A percentile compares a stretch with the other conserved stretches of the same genome.
These are phyloP conservation scores for Russula dissimulans DNA, from an alignment of 768 basidiomycete species.

Conservation along the genomic window DNA sequence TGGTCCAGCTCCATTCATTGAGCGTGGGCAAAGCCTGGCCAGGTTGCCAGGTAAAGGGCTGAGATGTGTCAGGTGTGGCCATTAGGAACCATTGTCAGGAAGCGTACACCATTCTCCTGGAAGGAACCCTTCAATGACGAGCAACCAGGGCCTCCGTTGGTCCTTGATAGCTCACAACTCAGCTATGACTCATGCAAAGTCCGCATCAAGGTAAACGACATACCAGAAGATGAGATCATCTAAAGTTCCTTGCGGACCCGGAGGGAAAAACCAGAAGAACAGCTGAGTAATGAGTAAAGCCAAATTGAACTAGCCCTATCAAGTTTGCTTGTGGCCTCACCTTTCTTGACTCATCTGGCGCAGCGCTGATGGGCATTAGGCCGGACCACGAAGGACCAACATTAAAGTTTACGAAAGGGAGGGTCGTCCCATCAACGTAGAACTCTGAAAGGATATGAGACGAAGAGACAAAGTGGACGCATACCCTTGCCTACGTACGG, in stretches of 20 bases:
- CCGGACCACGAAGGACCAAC: conserved; percentile 72
- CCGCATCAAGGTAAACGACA: conserved; percentile 16
- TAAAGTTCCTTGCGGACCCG: conserved; percentile 58
- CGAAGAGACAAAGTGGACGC: background rate
- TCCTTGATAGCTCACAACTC: conserved; percentile 34
- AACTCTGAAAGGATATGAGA: conserved; percentile 38
- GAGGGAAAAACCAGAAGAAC: conserved; percentile 82
- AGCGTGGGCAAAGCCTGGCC: conserved; percentile 55
- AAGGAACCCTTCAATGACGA: conserved; percentile 63
- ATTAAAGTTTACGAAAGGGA: conserved; percentile 65
- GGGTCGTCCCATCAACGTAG: conserved; percentile 53
- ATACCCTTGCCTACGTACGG: conserved; percentile 29
- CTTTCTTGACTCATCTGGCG: conserved; percentile 56
- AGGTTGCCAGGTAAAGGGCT: conserved; percentile 56
- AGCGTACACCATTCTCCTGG: conserved; percentile 64
- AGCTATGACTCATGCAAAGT: background rate
- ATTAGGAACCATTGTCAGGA: conserved; percentile 8
- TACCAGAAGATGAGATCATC: conserved; percentile 75
- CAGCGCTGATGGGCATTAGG: conserved; percentile 56
- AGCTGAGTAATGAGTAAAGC: conserved; percentile 34
- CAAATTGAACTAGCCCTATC: background rate
- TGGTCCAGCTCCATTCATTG: conserved; percentile 72
- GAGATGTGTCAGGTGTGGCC: background rate
- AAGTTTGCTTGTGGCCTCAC: conserved; percentile 28
- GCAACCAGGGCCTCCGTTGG: conserved; percentile 75